Conservation (phyloP, 1,139 yeast genomes). For the Arxiozyma slooffiae region DNA sequence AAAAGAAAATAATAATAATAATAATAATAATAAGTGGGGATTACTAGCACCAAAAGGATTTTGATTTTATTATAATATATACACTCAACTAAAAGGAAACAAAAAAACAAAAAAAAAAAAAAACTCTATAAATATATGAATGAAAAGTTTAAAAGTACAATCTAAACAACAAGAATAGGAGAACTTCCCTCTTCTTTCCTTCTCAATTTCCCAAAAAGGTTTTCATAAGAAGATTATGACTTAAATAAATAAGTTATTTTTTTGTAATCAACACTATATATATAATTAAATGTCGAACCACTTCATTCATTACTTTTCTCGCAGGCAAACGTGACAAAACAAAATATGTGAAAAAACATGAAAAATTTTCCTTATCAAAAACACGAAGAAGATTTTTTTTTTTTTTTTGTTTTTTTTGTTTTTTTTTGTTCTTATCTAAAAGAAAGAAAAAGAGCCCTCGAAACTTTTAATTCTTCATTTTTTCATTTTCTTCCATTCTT, state of each 20-base stretch:
- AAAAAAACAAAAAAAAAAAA: too few species aligned
- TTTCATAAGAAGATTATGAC: too few species aligned
- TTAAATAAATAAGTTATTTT: too few species aligned
- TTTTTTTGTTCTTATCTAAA: background rate
- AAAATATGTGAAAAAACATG: background rate
- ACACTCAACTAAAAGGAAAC: too few species aligned
- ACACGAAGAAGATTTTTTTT: background rate
- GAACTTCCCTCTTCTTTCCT: too few species aligned
- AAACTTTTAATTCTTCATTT: background rate
- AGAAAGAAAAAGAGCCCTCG: background rate
- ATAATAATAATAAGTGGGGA: too few species aligned
- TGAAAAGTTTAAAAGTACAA: too few species aligned
- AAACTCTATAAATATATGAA: too few species aligned
- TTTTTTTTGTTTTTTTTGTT: background rate
- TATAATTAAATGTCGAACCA: background rate
- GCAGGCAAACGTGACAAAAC: background rate
- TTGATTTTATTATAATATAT: too few species aligned
- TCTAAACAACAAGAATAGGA: too few species aligned
- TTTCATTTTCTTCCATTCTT: background rate
- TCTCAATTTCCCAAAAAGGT: background rate
- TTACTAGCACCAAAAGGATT: too few species aligned
- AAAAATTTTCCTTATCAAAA: background rate
- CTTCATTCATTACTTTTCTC: background rate
- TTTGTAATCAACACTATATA: background rate
- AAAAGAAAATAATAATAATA: too few species aligned